These are phyloP conservation scores for Diaporthe sp. DNA, from an alignment of 2,329 filamentous ascomycete species.

Conservation along the genomic window DNA sequence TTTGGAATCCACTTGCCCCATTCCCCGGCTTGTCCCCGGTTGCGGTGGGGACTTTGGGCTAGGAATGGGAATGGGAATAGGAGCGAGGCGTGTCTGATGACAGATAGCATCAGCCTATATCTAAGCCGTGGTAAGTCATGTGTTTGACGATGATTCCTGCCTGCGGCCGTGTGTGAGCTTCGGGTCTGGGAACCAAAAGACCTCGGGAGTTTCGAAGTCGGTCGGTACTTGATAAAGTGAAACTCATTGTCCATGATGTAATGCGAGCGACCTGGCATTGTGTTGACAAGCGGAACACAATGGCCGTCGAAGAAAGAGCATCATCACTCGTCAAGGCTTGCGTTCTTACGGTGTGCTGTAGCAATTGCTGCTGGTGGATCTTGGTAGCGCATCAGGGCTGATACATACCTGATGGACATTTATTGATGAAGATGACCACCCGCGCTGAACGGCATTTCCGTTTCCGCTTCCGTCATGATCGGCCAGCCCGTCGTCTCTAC, in stretches of 20 bases:
- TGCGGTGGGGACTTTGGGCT: slow-evolving; percentile 24
- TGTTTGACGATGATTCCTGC: slow-evolving; percentile 8
- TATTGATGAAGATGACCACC: slow-evolving; percentile 4
- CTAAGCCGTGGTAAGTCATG: not conserved
- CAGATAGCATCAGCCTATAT: slow-evolving; percentile 8
- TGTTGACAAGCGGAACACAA: too few species aligned
- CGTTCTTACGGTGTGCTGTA: not conserved
- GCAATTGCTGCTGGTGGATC: not conserved
- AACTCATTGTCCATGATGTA: slow-evolving; percentile 10
- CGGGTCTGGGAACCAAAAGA: not conserved
- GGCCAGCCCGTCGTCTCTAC: slow-evolving; percentile 23
- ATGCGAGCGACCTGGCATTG: not conserved
- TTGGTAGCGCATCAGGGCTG: not conserved
- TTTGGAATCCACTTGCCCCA: slow-evolving; percentile 24
- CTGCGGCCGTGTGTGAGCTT: not conserved
- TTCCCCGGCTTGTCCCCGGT: slow-evolving; percentile 34
- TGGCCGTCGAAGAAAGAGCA: not conserved
- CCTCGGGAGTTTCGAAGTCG: slow-evolving; percentile 30
- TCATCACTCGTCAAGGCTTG: not conserved
- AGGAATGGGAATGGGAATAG: not conserved
- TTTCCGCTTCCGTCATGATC: slow-evolving; percentile 31
- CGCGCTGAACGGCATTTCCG: slow-evolving; percentile 31
- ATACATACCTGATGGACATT: not conserved
- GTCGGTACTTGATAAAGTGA: slow-evolving; percentile 16
- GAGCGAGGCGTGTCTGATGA: not conserved